These are phyloP conservation scores for Pseudognaphalium luteoalbum DNA, from an alignment of 129 eudicot species.

Conservation along the genomic window DNA sequence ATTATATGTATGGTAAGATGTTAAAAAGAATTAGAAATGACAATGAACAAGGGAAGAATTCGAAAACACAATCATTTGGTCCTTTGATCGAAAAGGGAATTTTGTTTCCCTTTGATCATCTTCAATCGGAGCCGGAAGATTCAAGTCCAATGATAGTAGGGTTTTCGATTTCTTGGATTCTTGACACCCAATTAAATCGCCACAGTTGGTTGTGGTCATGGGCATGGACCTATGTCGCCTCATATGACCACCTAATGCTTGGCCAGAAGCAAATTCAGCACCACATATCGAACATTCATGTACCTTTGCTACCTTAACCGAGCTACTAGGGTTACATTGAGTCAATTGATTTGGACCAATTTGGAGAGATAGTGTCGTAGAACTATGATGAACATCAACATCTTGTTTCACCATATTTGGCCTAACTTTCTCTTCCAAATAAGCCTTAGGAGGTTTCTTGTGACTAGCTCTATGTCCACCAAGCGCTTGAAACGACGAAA, in stretches of 20 bases:
- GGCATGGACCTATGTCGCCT: conserved; percentile 69
- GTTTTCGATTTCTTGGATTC: conserved; percentile 52
- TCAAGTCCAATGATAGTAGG: conserved; percentile 59
- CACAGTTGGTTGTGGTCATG: conserved; percentile 13
- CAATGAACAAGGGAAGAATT: conserved; percentile 73
- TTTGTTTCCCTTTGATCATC: conserved; percentile 50
- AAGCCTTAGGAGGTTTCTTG: conserved; percentile 64
- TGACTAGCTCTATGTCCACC: conserved; percentile 97
- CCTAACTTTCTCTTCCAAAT: conserved; percentile 24
- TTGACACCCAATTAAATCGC: conserved; percentile 26
- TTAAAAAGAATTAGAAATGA: conserved; percentile 39
- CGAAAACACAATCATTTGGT: conserved; percentile 61
- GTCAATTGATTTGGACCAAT: conserved; percentile 31
- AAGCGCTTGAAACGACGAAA: conserved; percentile 85
- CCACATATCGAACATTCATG: conserved; percentile 92
- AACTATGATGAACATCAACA: conserved; percentile 13
- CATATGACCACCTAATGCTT: conserved; percentile 96
- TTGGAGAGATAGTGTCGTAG: conserved; percentile 48
- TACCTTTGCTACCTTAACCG: conserved; percentile 40
- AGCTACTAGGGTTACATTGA: conserved; percentile 23
- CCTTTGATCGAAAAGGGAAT: conserved; percentile 47
- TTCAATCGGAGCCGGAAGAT: conserved; percentile 66
- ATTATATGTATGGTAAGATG: conserved; percentile 1
- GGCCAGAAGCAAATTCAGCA: conserved; percentile 76
- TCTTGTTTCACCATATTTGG: conserved; percentile 26